Evolutionary conservation across 768 basidiomycete species (phyloP).

Genomic region (Boletus fagicola): DNA sequence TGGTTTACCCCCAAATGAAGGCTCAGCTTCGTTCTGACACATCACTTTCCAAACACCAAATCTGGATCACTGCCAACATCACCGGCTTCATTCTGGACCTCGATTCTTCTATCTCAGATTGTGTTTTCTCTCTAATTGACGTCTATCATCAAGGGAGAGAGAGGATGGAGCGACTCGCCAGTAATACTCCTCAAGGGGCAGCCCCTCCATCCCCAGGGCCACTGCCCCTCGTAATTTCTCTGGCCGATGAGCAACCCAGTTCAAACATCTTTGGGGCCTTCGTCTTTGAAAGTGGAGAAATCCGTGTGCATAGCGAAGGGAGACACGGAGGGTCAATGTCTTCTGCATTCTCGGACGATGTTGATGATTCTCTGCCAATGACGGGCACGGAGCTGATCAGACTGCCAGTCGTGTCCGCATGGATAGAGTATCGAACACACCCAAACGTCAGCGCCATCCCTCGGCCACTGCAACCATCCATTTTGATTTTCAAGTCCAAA

Average conservation of each 20-base stretch:
- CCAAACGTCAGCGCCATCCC: constrained; percentile 41
- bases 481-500: constrained; percentile 80
- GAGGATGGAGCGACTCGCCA: constrained; percentile 64
- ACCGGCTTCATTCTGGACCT: constrained; percentile 85
- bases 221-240: constrained; percentile 3
- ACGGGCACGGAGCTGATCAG: constrained; percentile 58
- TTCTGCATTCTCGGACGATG: constrained; percentile 38
- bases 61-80: constrained; percentile 67
- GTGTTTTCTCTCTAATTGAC: constrained; percentile 77
- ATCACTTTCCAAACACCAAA: constrained; percentile 45
- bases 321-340: constrained; percentile 41
- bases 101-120: constrained; percentile 76
- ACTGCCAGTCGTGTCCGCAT: constrained; percentile 76
- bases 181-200: constrained; percentile 45
- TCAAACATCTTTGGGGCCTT: constrained; percentile 66
- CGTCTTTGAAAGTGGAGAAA: constrained; percentile 81
- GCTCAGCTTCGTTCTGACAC: constrained; percentile 64
- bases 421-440: constrained; percentile 75
- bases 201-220: constrained; percentile 6
- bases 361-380: constrained; percentile 54
- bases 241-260: constrained; percentile 36
- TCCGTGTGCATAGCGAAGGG: constrained; percentile 62
- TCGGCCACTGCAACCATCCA: constrained; percentile 46
- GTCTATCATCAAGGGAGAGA: constrained; percentile 83
- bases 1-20: constrained; percentile 79